A percentile compares a stretch with the other conserved stretches of the same genome.
Conservation (phyloP, 2,329 filamentous ascomycete species). For the Dryadomyces quercus-mongolicae region DNA sequence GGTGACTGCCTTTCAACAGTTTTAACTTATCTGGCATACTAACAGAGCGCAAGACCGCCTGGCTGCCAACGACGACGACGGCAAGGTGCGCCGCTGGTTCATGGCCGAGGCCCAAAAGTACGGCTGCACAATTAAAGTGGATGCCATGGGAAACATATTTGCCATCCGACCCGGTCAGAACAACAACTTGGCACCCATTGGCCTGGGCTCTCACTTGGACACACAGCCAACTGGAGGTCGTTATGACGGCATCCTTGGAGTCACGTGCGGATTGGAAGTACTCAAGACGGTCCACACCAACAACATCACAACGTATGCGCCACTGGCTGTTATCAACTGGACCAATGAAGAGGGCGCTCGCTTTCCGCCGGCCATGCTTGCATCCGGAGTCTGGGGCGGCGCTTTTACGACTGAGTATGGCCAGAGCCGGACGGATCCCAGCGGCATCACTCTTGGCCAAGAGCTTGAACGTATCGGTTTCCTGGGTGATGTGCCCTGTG, state of each 20-base stretch:
- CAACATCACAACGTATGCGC: conserved; percentile 53
- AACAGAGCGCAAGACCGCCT: conserved; percentile 32
- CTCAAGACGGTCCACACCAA: conserved; percentile 56
- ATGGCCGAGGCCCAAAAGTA: conserved; percentile 47
- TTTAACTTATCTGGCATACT: background rate
- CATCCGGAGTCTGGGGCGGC: conserved; percentile 62
- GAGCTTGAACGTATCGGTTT: conserved; percentile 64
- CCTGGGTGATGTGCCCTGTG: conserved; percentile 46
- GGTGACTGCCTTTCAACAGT: background rate
- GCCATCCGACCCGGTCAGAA: conserved; percentile 58
- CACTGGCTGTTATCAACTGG: conserved; percentile 67
- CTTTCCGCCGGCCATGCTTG: conserved; percentile 63
- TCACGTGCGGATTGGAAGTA: conserved; percentile 62
- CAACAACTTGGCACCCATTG: conserved; percentile 50
- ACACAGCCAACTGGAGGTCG: conserved; percentile 52
- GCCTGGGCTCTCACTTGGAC: conserved; percentile 58
- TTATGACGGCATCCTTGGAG: conserved; percentile 68
- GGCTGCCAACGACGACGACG: conserved; percentile 61
- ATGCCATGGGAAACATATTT: conserved; percentile 74
- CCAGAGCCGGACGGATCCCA: background rate
- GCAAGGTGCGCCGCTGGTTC: conserved; percentile 65
- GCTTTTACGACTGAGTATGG: background rate
- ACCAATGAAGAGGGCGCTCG: conserved; percentile 75
- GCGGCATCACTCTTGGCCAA: conserved; percentile 15
- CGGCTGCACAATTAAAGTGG: conserved; percentile 55